Conservation (phyloP, 2,329 filamentous ascomycete genomes). For the Metarhizium sp. region DNA sequence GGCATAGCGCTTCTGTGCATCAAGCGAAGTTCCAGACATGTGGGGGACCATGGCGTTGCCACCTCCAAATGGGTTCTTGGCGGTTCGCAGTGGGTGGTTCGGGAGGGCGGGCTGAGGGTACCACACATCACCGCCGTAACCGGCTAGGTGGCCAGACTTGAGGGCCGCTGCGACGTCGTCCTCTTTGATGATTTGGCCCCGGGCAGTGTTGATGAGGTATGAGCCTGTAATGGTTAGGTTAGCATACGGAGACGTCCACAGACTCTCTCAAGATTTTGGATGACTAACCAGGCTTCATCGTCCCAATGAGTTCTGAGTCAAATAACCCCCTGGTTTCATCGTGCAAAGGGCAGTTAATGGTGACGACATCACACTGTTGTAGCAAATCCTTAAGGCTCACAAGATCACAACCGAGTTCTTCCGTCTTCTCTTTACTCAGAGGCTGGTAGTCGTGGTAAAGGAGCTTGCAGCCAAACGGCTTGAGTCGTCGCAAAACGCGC, state of each 20-base stretch:
- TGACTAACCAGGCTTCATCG: conserved; percentile 88
- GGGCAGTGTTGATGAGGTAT: conserved; percentile 97
- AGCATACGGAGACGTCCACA: not conserved
- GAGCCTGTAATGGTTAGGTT: conserved; percentile 45
- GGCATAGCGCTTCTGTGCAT: conserved; percentile 90
- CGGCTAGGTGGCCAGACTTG: conserved; percentile 81
- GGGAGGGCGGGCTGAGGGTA: conserved; percentile 93
- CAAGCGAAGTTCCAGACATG: conserved; percentile 98
- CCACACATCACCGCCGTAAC: conserved; percentile 88
- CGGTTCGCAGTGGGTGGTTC: conserved; percentile 87
- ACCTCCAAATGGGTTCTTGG: conserved; percentile 89
- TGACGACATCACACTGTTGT: conserved; percentile 89
- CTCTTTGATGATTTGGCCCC: too few relatives aligned
- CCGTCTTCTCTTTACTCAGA: conserved; percentile 78
- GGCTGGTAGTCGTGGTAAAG: conserved; percentile 99
- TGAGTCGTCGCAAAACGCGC: conserved; percentile 91
- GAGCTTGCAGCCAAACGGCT: conserved; percentile 98
- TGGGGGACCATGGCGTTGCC: conserved; percentile 98
- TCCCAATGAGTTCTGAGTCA: conserved; percentile 28
- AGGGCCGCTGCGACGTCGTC: conserved; percentile 51
- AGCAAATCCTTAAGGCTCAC: conserved; percentile 89
- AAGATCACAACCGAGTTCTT: conserved; percentile 90
- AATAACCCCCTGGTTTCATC: too few relatives aligned
- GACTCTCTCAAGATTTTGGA: not conserved
- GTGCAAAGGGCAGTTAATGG: conserved; percentile 90